Evolutionary conservation across 2,329 filamentous ascomycete genomes (phyloP).

Genomic region (Exserohilum turcica): DNA sequence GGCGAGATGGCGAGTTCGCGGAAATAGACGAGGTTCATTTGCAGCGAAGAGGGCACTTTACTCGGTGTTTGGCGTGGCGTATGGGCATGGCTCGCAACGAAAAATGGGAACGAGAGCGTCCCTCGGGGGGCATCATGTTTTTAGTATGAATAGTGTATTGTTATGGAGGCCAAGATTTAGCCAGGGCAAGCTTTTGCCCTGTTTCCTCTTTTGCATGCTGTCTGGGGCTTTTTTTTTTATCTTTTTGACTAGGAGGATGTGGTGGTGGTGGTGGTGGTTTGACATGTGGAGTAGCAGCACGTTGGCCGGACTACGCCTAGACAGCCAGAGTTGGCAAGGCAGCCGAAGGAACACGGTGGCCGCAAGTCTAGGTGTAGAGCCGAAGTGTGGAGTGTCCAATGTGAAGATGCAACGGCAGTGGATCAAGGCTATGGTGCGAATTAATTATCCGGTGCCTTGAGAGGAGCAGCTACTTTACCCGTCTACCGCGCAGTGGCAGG

Average conservation of each 20-base stretch:
- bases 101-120: conserved; percentile 2
- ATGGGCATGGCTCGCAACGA: conserved; percentile 1
- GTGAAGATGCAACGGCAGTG: not conserved
- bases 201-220: not conserved
- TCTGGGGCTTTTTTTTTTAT: not conserved
- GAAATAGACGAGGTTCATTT: conserved; percentile 20
- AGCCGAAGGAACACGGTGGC: not conserved
- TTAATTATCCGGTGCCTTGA: conserved; percentile 29
- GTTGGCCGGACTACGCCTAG: too few relatives aligned
- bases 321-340: not conserved
- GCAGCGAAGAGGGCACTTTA: conserved; percentile 1
- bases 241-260: too few relatives aligned
- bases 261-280: too few relatives aligned
- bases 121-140: conserved; percentile 1
- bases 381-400: not conserved
- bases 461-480: conserved; percentile 20
- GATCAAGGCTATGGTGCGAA: conserved; percentile 5
- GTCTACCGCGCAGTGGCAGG: conserved; percentile 9
- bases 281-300: not conserved
- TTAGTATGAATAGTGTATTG: conserved; percentile 9
- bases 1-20: conserved; percentile 84
- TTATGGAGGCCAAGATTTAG: conserved; percentile 9
- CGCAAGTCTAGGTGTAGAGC: not conserved
- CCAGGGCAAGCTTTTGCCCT: not conserved
- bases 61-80: conserved; percentile 5